phyloP scores from a whole-genome alignment of 495 filamentous ascomycete genomes.

The Neurospora sp. region DNA sequence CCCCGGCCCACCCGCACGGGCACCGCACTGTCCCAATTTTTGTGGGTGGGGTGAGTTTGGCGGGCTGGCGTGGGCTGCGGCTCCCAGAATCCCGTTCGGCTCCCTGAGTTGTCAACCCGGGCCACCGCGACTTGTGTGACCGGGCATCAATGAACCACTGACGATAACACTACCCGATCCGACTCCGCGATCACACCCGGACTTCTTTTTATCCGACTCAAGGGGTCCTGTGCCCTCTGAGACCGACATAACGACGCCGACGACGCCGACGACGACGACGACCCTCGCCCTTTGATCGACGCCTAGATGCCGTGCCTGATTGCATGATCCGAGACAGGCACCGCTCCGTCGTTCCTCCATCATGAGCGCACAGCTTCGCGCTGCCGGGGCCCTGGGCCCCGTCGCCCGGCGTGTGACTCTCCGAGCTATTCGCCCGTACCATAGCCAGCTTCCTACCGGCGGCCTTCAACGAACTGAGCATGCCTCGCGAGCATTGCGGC shows the following conservation, averaged over 20 bases:
- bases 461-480: constrained; percentile 59
- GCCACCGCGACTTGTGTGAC: background rate
- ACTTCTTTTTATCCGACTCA: background rate
- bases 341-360: constrained; percentile 14
- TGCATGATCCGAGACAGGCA: background rate
- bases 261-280: background rate
- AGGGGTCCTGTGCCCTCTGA: background rate
- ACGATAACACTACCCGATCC: background rate
- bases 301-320: background rate
- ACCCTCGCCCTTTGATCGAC: background rate
- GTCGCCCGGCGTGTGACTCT: constrained; percentile 46
- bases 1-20: background rate
- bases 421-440: constrained; percentile 53
- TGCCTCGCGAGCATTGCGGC: constrained; percentile 44
- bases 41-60: background rate
- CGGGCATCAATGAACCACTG: background rate
- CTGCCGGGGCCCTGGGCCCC: constrained; percentile 54
- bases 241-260: background rate
- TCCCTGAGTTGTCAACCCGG: background rate
- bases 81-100: background rate
- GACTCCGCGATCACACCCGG: background rate
- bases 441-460: constrained; percentile 49
- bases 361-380: constrained; percentile 80
- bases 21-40: background rate
- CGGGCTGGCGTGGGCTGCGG: background rate